These are phyloP conservation scores for Pseudocercospora fuligena DNA, from an alignment of 2,329 filamentous ascomycete species.

Conservation along the genomic window DNA sequence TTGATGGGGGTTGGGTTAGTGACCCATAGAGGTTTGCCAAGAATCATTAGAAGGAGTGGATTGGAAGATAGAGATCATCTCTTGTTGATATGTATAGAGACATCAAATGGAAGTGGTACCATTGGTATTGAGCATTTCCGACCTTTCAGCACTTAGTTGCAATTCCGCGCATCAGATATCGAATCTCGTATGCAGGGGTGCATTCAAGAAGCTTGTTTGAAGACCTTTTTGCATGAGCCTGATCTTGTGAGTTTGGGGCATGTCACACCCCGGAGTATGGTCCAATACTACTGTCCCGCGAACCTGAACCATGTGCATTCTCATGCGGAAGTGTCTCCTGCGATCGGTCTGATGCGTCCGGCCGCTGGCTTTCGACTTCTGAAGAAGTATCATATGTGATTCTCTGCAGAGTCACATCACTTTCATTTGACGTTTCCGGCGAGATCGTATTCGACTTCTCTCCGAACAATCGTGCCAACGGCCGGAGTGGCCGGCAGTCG, in stretches of 20 bases:
- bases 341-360: background rate
- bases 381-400: background rate
- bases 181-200: too few species aligned
- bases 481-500: too few species aligned
- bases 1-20: conserved; percentile 39
- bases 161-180: too few species aligned
- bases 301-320: background rate
- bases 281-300: background rate
- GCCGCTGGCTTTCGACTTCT: background rate
- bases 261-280: background rate
- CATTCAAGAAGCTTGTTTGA: background rate
- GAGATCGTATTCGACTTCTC: too few species aligned
- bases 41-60: background rate
- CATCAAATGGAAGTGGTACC: background rate
- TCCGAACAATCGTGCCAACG: too few species aligned
- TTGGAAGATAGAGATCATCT: background rate
- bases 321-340: background rate
- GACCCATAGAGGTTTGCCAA: conserved; percentile 25
- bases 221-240: background rate
- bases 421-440: too few species aligned
- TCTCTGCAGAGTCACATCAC: background rate
- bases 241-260: background rate
- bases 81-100: background rate
- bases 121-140: background rate
- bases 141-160: too few species aligned